Base-by-base conservation (phyloP, 352 stramenopile species). In the Globisporangium solare region DNA sequence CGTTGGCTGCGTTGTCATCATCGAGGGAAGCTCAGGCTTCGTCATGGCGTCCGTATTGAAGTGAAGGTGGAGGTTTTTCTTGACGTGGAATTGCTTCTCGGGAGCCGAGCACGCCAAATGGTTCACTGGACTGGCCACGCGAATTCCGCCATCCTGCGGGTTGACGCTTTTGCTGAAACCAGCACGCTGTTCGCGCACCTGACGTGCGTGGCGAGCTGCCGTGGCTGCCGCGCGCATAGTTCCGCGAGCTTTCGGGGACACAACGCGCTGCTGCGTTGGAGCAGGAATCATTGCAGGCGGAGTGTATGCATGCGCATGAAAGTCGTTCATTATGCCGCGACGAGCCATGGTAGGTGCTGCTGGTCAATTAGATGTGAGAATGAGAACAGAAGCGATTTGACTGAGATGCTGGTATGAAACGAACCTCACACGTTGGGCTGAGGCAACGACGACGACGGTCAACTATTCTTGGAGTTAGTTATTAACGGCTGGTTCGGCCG, bases 51-150 rank as follows among this genome's bases (percentile, higher is more conserved):
- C 61, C 0, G 87, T 60, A 10, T 82, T 84, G 14, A 89, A 64
- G 5, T 78, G 69, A 20, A 89, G 63, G 12, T 86, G 74, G 41
- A 87, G 56, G 2, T 77, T 65, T 53, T 85, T 89, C 61, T 65
- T 76, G 39, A 66, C 58, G 13, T 75, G 60, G 18, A 72, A 63
- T 7, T 53, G 54, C 45, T 14, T 52, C 17, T 8, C 37, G 61
- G 50, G 40, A 18, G 31, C 17, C 17, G 2, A 31, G 24, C 5
- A 27, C 24, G 24, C 24, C 24, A 27, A 27, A 27, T 27, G 24
- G 17, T 41, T 39, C 14, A 24, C 41, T 49, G 64, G 64, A 52
- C 59, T 78, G 11, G 70, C 12, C 10, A 61, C 37, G 32, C 58
- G 42, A n/a, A 55, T 10, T 60, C 47, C 31, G 0, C 13, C 17